Evolutionary conservation across 345 rosid genomes (phyloP).

Genomic region (Physaria fendleri): DNA sequence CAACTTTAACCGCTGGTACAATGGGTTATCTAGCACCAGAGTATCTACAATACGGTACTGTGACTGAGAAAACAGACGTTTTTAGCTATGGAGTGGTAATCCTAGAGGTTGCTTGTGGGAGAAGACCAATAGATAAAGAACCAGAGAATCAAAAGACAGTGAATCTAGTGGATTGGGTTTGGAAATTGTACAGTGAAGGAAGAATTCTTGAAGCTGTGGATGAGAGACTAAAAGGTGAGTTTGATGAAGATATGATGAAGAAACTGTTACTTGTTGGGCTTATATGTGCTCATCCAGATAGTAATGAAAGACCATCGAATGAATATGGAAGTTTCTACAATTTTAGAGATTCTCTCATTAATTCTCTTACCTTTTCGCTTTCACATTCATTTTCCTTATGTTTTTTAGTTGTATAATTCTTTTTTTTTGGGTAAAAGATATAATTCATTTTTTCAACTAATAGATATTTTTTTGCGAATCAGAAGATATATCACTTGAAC

Average conservation of each 20-base stretch:
- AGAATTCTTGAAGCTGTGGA: slow-evolving; percentile 73
- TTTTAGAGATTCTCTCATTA: slow-evolving; percentile 21
- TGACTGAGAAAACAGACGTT: slow-evolving; percentile 81
- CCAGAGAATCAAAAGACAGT: slow-evolving; percentile 50
- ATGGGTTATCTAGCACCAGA: slow-evolving; percentile 99
- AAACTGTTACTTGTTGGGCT: slow-evolving; percentile 74
- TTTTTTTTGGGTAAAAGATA: background rate
- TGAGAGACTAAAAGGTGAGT: slow-evolving; percentile 53
- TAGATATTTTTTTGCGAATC: background rate
- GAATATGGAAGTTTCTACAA: slow-evolving; percentile 28
- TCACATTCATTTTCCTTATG: background rate
- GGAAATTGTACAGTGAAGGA: slow-evolving; percentile 71
- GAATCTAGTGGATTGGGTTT: slow-evolving; percentile 92
- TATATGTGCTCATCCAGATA: slow-evolving; percentile 81
- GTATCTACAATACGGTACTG: slow-evolving; percentile 89
- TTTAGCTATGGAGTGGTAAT: slow-evolving; percentile 88
- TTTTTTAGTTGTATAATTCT: background rate
- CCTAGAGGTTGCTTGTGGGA: slow-evolving; percentile 85
- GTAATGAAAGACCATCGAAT: slow-evolving; percentile 59
- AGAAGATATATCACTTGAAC: background rate
- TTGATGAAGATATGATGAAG: slow-evolving; percentile 64
- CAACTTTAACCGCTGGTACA: slow-evolving; percentile 91
- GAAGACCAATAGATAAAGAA: slow-evolving; percentile 88
- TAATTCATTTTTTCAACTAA: background rate
- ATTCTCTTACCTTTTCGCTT: slow-evolving; percentile 21